Conservation (phyloP, 306 rosid species). For the Trifolium dubium region DNA sequence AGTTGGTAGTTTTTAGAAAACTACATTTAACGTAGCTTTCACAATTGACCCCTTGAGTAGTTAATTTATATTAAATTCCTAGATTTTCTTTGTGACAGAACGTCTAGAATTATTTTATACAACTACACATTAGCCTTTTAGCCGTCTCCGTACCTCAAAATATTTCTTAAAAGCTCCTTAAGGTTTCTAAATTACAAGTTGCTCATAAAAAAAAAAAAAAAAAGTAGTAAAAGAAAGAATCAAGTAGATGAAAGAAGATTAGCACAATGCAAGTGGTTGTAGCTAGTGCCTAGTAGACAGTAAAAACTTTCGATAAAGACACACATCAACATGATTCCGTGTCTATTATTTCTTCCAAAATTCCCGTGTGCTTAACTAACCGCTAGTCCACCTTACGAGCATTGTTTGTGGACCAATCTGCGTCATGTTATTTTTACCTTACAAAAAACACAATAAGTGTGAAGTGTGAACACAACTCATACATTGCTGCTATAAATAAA, state of each 20-base stretch:
- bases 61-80: neutral
- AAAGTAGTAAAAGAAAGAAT: neutral
- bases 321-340: constrained; percentile 21
- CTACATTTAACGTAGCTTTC: neutral
- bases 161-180: neutral
- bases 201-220: neutral
- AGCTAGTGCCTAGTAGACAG: neutral
- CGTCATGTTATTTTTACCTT: neutral
- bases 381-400: constrained; percentile 6
- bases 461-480: constrained; percentile 21
- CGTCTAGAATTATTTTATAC: neutral
- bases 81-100: neutral
- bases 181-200: neutral
- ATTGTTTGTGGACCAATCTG: constrained; percentile 28
- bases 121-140: neutral
- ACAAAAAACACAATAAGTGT: constrained; percentile 21
- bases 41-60: neutral
- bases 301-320: neutral
- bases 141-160: constrained; percentile 2
- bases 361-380: constrained; percentile 22
- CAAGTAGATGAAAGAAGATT: neutral
- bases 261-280: constrained; percentile 37
- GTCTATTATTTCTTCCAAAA: constrained; percentile 26
- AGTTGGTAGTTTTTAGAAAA: neutral
- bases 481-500: neutral